These are phyloP conservation scores for Mucor indicus DNA, from an alignment of 371 early-diverging fungal species.

Conservation along the genomic window DNA sequence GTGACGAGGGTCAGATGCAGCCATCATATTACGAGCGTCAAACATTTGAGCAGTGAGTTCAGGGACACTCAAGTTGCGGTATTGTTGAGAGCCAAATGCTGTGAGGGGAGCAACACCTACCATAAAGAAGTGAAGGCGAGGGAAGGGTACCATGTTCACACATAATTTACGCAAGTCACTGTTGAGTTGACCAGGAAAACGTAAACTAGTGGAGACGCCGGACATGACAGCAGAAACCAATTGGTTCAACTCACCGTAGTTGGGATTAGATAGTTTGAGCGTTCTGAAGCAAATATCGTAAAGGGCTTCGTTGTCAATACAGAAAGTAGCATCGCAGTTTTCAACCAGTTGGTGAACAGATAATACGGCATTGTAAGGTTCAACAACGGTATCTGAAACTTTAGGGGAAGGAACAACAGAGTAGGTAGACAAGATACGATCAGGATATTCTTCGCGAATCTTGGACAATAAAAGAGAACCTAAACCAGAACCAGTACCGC, in stretches of 20 bases:
- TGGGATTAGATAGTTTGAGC: constrained; percentile 78
- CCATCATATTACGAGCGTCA: constrained; percentile 98
- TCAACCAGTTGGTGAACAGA: constrained; percentile 87
- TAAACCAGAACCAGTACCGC: constrained; percentile 90
- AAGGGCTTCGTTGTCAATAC: constrained; percentile 98
- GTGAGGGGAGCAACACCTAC: constrained; percentile 92
- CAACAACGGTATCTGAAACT: constrained; percentile 87
- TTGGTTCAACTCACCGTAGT: constrained; percentile 79
- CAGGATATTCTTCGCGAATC: constrained; percentile 92
- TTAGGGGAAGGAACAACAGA: constrained; percentile 95
- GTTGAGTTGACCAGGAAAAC: constrained; percentile 99
- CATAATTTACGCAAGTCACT: constrained; percentile 97
- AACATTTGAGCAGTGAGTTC: constrained; percentile 98
- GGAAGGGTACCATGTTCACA: constrained; percentile 99
- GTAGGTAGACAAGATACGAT: constrained; percentile 91
- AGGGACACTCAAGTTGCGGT: constrained; percentile 87
- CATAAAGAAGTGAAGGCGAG: constrained; percentile 89
- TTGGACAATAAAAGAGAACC: constrained; percentile 87
- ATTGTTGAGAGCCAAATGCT: constrained; percentile 82
- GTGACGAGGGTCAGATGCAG: constrained; percentile 70
- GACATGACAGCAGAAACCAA: constrained; percentile 87
- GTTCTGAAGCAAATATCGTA: constrained; percentile 87
- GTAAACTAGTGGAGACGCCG: constrained; percentile 95
- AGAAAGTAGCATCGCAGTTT: constrained; percentile 95
- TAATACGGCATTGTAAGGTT: constrained; percentile 90